Conservation (phyloP, 805 yeast species). For the Pichia rugopelliculosa region DNA sequence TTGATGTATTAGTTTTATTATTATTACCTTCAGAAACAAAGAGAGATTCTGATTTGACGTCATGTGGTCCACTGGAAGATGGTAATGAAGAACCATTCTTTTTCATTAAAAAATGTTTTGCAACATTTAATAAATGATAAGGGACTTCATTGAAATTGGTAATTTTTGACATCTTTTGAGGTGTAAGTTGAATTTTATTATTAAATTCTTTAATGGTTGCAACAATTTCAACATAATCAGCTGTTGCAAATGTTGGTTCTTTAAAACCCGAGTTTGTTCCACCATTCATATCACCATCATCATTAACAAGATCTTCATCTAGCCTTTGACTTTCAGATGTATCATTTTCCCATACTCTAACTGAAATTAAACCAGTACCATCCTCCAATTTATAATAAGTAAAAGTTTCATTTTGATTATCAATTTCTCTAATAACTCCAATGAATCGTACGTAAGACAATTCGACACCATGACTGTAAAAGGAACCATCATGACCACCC, state of each 20-base stretch:
- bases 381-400: conserved; percentile 60
- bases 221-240: conserved; percentile 54
- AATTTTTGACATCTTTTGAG: conserved; percentile 50
- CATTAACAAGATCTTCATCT: conserved; percentile 17
- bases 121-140: conserved; percentile 60
- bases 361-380: conserved; percentile 63
- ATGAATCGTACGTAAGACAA: conserved; percentile 57
- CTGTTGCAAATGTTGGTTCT: conserved; percentile 32
- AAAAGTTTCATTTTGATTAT: conserved; percentile 48
- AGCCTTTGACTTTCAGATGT: conserved; percentile 15
- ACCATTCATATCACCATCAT: conserved; percentile 48
- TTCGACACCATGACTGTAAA: conserved; percentile 49
- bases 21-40: conserved; percentile 37
- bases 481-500: conserved; percentile 61
- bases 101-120: conserved; percentile 47
- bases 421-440: conserved; percentile 62
- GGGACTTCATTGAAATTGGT: conserved; percentile 60
- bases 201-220: conserved; percentile 54
- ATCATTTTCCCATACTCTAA: conserved; percentile 58
- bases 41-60: conserved; percentile 26
- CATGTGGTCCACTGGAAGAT: background rate
- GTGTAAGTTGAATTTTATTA: conserved; percentile 56
- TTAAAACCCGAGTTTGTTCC: conserved; percentile 31
- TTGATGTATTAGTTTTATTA: background rate
- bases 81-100: conserved; percentile 36